Evolutionary conservation across 2,329 filamentous ascomycete species (phyloP), one percentile per base, ranked within the genome.

Genomic region (Tolypocladium endophyticum): DNA sequence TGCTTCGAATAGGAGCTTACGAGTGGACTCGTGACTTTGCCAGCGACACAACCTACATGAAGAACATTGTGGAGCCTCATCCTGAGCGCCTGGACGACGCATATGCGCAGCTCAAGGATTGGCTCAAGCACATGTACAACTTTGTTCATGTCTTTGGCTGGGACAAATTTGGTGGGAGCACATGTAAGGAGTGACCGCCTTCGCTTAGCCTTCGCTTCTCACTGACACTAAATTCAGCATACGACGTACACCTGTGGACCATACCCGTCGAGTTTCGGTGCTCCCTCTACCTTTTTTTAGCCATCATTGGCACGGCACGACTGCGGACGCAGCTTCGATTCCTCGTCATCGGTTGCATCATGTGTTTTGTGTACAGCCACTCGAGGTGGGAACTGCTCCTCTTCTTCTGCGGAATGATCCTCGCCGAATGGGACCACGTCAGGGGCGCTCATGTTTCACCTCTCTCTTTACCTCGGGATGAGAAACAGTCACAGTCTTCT

Each of bases 171-270:
- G 79, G 74, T 20, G 79, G 79, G 59, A 77, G 73, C 47, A 81
- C 76, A 56, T 67, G 74, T 77, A 69, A 67, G 74, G 61, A 18
- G 23, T 41, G 20, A 9, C 56, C 55, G 14, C 33, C 55, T 58
- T 52, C 59, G 52, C 9, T 33, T 12, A 25, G 33, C 9, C 6
- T 5, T 25, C 54, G 4, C 45, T 58, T 16, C 8, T 41, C 35
- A 60, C 66, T 72, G 54, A 72, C 64, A 45, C 11, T 35, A 33
- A 36, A 45, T 7, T 9, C 58, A 69, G 74, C 69, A 28, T 83
- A 84, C 65, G 81, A 85, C 65, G 76, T 81, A 33, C 83, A 86
- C 62, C 70, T 86, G 30, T 86, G 83, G 83, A 86, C 84, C 6
- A 85, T 86, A 52, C 83, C 83, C 3, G 77, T 84, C 55, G 83